Evolutionary conservation across 2,329 filamentous ascomycete species (phyloP).

Genomic region (Trichoderma endophyticum): DNA sequence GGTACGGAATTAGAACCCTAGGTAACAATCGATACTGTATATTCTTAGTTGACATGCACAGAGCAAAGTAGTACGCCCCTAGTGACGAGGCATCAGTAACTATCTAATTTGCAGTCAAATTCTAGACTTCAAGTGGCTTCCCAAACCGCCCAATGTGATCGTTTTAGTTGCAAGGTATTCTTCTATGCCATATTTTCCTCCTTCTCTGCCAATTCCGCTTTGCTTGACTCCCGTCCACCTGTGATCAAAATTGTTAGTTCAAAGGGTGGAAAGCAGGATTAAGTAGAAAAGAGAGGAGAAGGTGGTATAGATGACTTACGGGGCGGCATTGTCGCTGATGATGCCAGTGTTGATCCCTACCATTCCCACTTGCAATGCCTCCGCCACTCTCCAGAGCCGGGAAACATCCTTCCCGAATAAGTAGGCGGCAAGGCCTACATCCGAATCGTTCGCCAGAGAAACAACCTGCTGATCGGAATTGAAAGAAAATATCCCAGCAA

Average conservation of each 20-base stretch:
- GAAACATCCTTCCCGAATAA: slow-evolving; percentile 57
- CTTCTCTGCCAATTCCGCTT: neutral
- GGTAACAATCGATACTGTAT: neutral
- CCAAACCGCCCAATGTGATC: neutral
- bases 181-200: neutral
- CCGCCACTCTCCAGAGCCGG: slow-evolving; percentile 43
- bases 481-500: neutral
- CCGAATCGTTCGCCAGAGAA: neutral
- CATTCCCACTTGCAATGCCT: slow-evolving; percentile 62
- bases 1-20: neutral
- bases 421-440: slow-evolving; percentile 54
- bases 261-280: neutral
- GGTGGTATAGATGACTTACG: neutral
- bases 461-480: neutral
- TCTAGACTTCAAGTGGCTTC: neutral
- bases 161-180: neutral
- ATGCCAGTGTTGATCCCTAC: slow-evolving; percentile 41
- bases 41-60: neutral
- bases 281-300: neutral
- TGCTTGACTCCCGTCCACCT: neutral
- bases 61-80: neutral
- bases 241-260: neutral
- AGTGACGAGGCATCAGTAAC: neutral
- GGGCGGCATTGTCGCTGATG: neutral
- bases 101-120: neutral